phyloP scores from a whole-genome alignment of 2,329 filamentous ascomycete species.

The Fusarium sp. region DNA sequence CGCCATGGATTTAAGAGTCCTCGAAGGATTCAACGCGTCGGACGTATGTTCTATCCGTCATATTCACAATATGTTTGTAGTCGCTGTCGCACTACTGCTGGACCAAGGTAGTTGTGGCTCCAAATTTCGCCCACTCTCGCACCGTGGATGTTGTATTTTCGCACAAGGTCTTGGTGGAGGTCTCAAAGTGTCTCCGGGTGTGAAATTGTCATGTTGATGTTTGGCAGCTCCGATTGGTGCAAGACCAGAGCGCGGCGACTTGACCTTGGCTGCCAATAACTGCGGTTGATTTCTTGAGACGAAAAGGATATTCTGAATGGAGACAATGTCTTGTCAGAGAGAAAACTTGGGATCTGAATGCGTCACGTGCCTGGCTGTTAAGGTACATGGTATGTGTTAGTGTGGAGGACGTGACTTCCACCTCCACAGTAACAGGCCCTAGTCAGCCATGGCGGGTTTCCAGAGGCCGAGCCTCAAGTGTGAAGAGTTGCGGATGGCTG shows the following conservation, averaged over 20 bases:
- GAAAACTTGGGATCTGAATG: background rate
- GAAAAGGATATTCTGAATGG: background rate
- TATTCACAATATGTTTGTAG: slow-evolving; percentile 48
- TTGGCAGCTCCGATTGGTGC: background rate
- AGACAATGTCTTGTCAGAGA: background rate
- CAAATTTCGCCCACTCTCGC: too few relatives aligned
- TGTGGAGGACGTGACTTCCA: background rate
- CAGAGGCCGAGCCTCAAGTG: background rate
- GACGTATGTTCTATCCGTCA: slow-evolving; percentile 51
- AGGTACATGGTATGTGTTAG: background rate
- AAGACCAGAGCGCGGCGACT: background rate
- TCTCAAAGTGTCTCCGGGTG: slow-evolving; percentile 14
- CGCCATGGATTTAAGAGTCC: slow-evolving; percentile 41
- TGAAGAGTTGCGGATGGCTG: background rate
- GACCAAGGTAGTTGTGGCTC: slow-evolving; percentile 43
- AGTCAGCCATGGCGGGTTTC: background rate
- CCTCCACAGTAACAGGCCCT: background rate
- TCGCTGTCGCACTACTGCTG: slow-evolving; percentile 54
- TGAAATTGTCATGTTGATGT: background rate
- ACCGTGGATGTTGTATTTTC: slow-evolving; percentile 47
- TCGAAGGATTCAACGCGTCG: slow-evolving; percentile 42
- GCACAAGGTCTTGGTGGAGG: slow-evolving; percentile 53
- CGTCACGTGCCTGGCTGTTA: background rate
- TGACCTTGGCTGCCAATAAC: background rate
- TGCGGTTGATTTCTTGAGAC: background rate